Base-by-base conservation (phyloP, 306 rosid species). In the Vachellia pachyceras region DNA sequence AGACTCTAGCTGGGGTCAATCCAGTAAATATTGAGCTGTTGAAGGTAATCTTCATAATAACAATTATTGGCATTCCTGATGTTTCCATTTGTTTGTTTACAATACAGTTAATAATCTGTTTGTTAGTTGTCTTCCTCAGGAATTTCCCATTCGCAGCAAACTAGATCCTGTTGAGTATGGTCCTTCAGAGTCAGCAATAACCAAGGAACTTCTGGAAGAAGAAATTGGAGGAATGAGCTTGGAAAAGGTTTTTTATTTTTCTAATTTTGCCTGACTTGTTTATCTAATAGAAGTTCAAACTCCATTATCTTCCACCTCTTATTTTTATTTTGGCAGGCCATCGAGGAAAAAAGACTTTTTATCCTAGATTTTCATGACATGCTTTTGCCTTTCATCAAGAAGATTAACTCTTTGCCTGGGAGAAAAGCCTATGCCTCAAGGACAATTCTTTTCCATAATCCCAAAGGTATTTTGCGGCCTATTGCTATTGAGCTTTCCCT, bases 21-120 rank as follows among this genome's bases (percentile, higher is more conserved):
- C 99, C 98, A 25, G 96, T 95, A 79, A 91, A 87, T 80, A 93
- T 95, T 84, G 99, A 93, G 87, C 77, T 90, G 69, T 82, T 95
- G 85, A 91, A 84, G 98, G 98, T 93, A 89, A 82, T 35, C 23
- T 77, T 55, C 63, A 55, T 73, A 70, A 61, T 70, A 73, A n/a
- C 22, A 72, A n/a, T 78, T 54, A 75, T 22, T 76, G 68, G 5
- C 25, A 60, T 52, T 61, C 15, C 12, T 49, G 4, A 36, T 74
- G 33, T 86, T 37, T 77, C 14, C 20, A 41, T 35, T 36, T 63
- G 58, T 77, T 80, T 39, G 57, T 69, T 25, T 10, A 57, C 66
- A 71, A 45, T 69, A 20, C 74, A 58, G 36, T 80, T 39, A 71
- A 1, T 29, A 20, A 23, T 55, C n/a, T 55, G 12, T 55, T 52